phyloP scores from a whole-genome alignment of 129 eudicot genomes.

The Pittosporum tobira region DNA sequence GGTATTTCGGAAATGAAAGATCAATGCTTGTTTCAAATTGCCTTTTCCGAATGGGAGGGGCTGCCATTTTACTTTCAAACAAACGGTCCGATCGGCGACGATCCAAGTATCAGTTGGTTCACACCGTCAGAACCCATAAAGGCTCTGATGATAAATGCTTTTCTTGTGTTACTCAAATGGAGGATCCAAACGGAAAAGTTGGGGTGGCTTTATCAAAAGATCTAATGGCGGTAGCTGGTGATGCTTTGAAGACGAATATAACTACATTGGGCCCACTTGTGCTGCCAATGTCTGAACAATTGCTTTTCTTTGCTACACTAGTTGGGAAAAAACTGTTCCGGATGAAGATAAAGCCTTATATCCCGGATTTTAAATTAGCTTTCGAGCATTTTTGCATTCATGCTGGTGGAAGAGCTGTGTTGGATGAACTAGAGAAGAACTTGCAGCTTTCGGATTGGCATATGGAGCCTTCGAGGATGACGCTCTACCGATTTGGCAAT shows the following conservation, averaged over 20 bases:
- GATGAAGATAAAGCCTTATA: slow-evolving; percentile 78
- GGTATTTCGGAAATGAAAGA: too few relatives aligned
- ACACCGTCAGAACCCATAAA: slow-evolving; percentile 74
- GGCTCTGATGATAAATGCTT: slow-evolving; percentile 78
- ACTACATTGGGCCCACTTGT: too few relatives aligned
- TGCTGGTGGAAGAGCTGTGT: too few relatives aligned
- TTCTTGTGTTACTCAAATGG: slow-evolving; percentile 60
- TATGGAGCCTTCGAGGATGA: slow-evolving; percentile 88
- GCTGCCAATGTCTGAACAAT: slow-evolving; percentile 78
- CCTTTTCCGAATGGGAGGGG: slow-evolving; percentile 83
- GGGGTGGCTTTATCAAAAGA: slow-evolving; percentile 81
- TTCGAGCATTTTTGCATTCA: slow-evolving; percentile 84
- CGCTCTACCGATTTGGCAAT: slow-evolving; percentile 62
- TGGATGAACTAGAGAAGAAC: slow-evolving; percentile 71
- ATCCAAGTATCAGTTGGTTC: slow-evolving; percentile 61
- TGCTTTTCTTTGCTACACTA: slow-evolving; percentile 65
- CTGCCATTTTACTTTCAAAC: slow-evolving; percentile 68
- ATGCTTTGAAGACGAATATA: slow-evolving; percentile 71
- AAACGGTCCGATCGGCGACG: slow-evolving; percentile 37
- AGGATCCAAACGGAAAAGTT: slow-evolving; percentile 54
- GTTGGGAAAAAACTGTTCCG: slow-evolving; percentile 52
- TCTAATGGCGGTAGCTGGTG: slow-evolving; percentile 81
- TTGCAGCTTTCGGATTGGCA: slow-evolving; percentile 76
- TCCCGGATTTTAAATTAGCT: slow-evolving; percentile 71
- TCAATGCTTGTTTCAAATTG: slow-evolving; percentile 84